These are phyloP conservation scores for Schizothecium vesticola DNA, from an alignment of 495 filamentous ascomycete species.

Conservation along the genomic window DNA sequence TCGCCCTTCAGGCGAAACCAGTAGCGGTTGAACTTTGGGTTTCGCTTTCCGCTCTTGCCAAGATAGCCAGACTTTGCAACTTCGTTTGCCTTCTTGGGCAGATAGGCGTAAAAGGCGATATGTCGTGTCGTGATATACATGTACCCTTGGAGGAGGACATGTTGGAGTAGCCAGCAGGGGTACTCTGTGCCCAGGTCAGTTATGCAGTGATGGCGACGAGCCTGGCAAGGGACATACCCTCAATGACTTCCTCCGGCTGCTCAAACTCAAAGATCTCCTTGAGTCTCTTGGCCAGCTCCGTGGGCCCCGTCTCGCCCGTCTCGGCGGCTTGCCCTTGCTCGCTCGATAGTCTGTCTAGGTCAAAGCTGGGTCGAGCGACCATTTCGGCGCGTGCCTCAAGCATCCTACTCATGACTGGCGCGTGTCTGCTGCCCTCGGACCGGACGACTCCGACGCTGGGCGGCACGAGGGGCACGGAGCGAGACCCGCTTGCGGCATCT, in stretches of 20 bases:
- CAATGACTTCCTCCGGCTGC: slow-evolving; percentile 74
- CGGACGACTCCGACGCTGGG: slow-evolving; percentile 30
- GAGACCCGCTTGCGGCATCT: not conserved
- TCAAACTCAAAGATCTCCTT: slow-evolving; percentile 89
- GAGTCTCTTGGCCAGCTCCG: slow-evolving; percentile 59
- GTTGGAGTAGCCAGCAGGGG: slow-evolving; percentile 89
- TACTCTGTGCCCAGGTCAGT: slow-evolving; percentile 56
- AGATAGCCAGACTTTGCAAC: slow-evolving; percentile 85
- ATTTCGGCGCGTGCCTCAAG: slow-evolving; percentile 73
- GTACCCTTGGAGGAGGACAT: slow-evolving; percentile 87
- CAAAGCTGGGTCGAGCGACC: slow-evolving; percentile 48
- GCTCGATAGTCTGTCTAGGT: slow-evolving; percentile 38
- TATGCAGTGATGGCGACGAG: not conserved
- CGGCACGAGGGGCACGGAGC: slow-evolving; percentile 2
- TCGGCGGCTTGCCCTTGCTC: slow-evolving; percentile 26
- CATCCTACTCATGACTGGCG: slow-evolving; percentile 78
- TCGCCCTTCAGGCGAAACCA: slow-evolving; percentile 97
- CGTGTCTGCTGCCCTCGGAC: slow-evolving; percentile 34
- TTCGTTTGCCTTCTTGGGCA: slow-evolving; percentile 83
- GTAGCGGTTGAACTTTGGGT: slow-evolving; percentile 84
- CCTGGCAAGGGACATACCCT: slow-evolving; percentile 43
- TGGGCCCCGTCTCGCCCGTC: slow-evolving; percentile 34
- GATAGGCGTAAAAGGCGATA: slow-evolving; percentile 94
- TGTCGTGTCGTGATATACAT: slow-evolving; percentile 94
- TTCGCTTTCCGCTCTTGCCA: slow-evolving; percentile 81